These are phyloP conservation scores for Talaromyces ruber DNA, from an alignment of 495 filamentous ascomycete genomes.

Conservation along the genomic window DNA sequence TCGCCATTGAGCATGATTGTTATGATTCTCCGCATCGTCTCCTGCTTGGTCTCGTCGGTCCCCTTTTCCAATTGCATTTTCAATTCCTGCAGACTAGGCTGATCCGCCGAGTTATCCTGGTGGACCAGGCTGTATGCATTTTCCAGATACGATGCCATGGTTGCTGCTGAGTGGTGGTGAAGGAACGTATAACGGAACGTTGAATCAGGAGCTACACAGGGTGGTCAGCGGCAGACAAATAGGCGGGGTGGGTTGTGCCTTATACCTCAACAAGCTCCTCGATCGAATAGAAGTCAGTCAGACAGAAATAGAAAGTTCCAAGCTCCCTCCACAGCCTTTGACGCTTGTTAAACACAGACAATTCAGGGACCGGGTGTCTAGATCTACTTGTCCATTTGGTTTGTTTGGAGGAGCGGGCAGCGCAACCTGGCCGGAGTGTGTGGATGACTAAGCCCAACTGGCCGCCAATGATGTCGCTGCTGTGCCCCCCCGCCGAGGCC, in stretches of 20 bases:
- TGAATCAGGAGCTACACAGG: constrained; percentile 3
- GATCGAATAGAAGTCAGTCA: constrained; percentile 11
- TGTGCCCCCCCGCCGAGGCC: not conserved
- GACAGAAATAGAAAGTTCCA: constrained; percentile 20
- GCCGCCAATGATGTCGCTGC: not conserved
- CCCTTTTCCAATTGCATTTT: constrained; percentile 95
- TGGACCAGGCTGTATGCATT: constrained; percentile 91
- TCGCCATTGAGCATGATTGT: constrained; percentile 98
- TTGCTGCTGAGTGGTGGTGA: constrained; percentile 27
- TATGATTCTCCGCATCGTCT: constrained; percentile 96
- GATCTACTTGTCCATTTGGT: constrained; percentile 37
- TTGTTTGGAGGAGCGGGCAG: constrained; percentile 8
- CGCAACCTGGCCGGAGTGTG: constrained; percentile 36
- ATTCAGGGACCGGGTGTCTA: constrained; percentile 10
- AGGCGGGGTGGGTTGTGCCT: not conserved
- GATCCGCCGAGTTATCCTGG: constrained; percentile 88
- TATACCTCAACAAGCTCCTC: constrained; percentile 24
- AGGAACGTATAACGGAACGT: not conserved
- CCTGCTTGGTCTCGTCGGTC: constrained; percentile 90
- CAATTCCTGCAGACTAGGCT: constrained; percentile 82
- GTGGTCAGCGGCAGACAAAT: constrained; percentile 1
- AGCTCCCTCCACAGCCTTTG: constrained; percentile 17
- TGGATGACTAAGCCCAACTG: constrained; percentile 38
- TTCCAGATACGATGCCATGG: constrained; percentile 92
- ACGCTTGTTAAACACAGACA: not conserved